Conservation (phyloP, 345 rosid genomes). For the Citrus medica region DNA sequence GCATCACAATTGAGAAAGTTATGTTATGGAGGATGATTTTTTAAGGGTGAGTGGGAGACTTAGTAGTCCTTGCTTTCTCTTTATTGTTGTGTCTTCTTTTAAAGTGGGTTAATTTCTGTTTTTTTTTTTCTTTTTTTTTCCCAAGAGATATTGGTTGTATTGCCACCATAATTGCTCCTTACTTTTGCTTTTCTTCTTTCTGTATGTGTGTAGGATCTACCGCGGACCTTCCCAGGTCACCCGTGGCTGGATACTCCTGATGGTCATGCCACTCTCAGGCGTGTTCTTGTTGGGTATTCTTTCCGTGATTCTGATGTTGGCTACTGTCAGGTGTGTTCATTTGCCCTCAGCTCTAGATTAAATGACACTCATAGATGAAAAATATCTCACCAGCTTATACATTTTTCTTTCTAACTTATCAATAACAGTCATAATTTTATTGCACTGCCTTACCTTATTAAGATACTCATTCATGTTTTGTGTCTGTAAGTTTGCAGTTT, state of each 20-base stretch:
- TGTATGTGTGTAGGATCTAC: slow-evolving; percentile 68
- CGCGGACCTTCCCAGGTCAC: slow-evolving; percentile 98
- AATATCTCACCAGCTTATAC: background rate
- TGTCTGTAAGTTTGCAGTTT: background rate
- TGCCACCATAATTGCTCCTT: slow-evolving; percentile 2
- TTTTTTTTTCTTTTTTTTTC: background rate
- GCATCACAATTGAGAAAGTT: background rate
- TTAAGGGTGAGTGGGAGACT: background rate
- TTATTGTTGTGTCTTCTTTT: background rate
- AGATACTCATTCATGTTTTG: background rate
- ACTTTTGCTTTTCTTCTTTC: slow-evolving; percentile 5
- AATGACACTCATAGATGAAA: background rate
- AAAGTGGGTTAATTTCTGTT: background rate
- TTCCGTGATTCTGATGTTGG: slow-evolving; percentile 99
- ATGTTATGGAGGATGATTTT: background rate
- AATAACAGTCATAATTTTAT: background rate
- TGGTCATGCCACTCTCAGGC: slow-evolving; percentile 90
- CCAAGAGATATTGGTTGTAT: background rate
- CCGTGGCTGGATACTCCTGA: slow-evolving; percentile 99
- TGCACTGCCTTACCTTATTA: background rate
- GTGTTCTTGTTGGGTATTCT: slow-evolving; percentile 95
- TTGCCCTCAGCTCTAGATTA: background rate
- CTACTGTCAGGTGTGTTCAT: slow-evolving; percentile 83
- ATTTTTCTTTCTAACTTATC: background rate
- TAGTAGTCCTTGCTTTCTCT: background rate